A percentile compares a stretch with the other conserved stretches of the same genome.
Evolutionary conservation across 805 yeast genomes (phyloP).

Genomic region (Citeromyces matritensis): DNA sequence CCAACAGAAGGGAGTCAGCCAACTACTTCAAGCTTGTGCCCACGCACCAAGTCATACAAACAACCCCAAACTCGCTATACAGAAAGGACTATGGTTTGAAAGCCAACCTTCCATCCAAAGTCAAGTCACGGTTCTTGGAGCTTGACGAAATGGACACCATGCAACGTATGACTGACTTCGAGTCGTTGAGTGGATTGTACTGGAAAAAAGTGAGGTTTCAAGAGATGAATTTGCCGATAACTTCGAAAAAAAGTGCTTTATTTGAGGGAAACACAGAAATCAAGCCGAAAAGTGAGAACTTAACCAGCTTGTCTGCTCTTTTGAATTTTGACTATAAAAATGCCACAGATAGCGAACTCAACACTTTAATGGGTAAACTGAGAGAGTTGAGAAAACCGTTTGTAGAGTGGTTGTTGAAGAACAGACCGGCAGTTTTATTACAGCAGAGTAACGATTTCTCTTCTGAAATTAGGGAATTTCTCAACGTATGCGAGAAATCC

Average conservation of each 20-base stretch:
- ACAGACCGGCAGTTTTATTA: constrained; percentile 19
- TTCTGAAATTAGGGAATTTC: constrained; percentile 17
- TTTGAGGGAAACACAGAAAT: constrained; percentile 3
- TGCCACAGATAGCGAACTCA: no score
- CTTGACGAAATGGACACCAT: constrained; percentile 53
- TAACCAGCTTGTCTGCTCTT: constrained; percentile 8
- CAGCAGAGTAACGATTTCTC: neutral
- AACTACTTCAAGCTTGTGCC: constrained; percentile 24
- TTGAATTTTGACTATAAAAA: constrained; percentile 14
- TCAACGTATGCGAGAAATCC: no score
- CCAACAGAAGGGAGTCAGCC: constrained; percentile 10
- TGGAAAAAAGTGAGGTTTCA: constrained; percentile 53
- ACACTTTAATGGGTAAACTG: constrained; percentile 20
- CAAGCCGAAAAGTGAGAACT: neutral
- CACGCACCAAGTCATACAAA: constrained; percentile 58
- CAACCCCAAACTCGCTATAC: constrained; percentile 46
- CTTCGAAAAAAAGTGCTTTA: constrained; percentile 6
- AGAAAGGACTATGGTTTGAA: constrained; percentile 72
- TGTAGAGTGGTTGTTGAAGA: constrained; percentile 34
- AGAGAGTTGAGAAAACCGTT: constrained; percentile 35
- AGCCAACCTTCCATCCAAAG: constrained; percentile 47
- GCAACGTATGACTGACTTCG: constrained; percentile 59
- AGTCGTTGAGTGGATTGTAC: constrained; percentile 40
- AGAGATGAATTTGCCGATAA: constrained; percentile 43
- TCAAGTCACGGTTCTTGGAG: constrained; percentile 43